Evolutionary conservation across 331 rosid genomes (phyloP).

Genomic region (Pyrus hybrid): DNA sequence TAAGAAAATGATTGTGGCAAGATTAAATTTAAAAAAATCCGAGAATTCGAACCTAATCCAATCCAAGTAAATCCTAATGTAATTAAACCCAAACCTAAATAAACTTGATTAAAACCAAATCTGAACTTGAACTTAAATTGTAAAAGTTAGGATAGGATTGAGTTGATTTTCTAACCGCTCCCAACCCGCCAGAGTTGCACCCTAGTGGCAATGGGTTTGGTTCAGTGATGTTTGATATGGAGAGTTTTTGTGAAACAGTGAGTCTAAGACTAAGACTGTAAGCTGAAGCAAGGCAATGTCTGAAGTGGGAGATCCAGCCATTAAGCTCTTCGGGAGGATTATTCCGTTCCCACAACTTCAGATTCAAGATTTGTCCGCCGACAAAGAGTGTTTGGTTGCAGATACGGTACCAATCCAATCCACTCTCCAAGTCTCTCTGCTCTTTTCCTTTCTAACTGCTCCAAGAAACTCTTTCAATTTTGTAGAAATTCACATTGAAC

Average conservation of each 20-base stretch:
- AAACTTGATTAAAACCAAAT: too few relatives aligned
- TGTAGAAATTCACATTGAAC: not conserved
- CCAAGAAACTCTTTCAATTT: not conserved
- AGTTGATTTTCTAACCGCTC: too few relatives aligned
- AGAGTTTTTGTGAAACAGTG: not conserved
- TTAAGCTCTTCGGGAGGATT: not conserved
- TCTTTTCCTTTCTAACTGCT: not conserved
- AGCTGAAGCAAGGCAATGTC: not conserved
- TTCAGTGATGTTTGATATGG: not conserved
- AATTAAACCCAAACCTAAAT: too few relatives aligned
- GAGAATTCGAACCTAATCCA: too few relatives aligned
- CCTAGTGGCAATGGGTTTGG: too few relatives aligned
- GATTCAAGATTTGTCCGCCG: not conserved
- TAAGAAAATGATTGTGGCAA: too few relatives aligned
- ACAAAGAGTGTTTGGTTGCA: not conserved
- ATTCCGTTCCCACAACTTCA: not conserved
- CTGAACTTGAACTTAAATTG: too few relatives aligned
- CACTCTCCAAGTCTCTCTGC: not conserved
- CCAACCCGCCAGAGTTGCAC: too few relatives aligned
- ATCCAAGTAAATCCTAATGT: too few relatives aligned
- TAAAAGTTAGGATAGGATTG: too few relatives aligned
- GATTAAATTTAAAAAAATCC: too few relatives aligned
- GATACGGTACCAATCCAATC: not conserved
- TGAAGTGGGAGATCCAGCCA: not conserved
- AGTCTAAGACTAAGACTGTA: not conserved